Evolutionary conservation across 441 rosid species (phyloP), one percentile per base, ranked within the genome.

Genomic region (Aquilaria agallochum): DNA sequence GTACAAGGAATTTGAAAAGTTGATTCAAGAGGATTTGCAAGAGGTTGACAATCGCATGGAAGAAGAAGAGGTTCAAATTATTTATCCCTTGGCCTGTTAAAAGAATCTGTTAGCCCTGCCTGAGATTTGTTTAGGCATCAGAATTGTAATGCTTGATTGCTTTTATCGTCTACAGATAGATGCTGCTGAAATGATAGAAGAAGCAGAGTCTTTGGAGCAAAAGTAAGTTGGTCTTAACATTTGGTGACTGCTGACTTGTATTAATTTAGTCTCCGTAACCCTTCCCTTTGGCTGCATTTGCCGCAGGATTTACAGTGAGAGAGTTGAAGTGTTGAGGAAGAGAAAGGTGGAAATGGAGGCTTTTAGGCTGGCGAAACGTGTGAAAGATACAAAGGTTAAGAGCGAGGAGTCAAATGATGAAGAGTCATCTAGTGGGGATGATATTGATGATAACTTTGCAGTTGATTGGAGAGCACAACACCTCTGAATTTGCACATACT

Each of bases 401-500:
- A 59, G 51, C 64, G 73, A 83, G 64, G 71, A 68, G 64, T 62
- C 76, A 45, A 68, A 60, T 2, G 66, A 34, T 11, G 91, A 77
- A 57, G 87, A 82, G 20, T 87, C 87, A 50, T 75, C 81, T 45
- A 85, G 89, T 40, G 89, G 87, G 40, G 86, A 79, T 54, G 95
- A 85, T 5, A 64, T 66, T 47, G 89, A 79, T 50, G 89, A 75
- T 30, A 74, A 69, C 66, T 84, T 90, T 36, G 78, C 91, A 9
- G 91, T 95, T 53, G 99, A 95, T 78, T 95, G 99, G 99, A 84
- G 97, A 75, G 97, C 97, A 71, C 99, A 89, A 65, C 99, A 95
- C 73, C 78, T 91, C 46, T 95, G 79, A 83, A 59, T 45, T 11
- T 36, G 42, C 42, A 36, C 7, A 8, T 36, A 4, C 6, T 4